Evolutionary conservation across 2,329 filamentous ascomycete genomes (phyloP).

Genomic region (Arthroderma uncinatum): DNA sequence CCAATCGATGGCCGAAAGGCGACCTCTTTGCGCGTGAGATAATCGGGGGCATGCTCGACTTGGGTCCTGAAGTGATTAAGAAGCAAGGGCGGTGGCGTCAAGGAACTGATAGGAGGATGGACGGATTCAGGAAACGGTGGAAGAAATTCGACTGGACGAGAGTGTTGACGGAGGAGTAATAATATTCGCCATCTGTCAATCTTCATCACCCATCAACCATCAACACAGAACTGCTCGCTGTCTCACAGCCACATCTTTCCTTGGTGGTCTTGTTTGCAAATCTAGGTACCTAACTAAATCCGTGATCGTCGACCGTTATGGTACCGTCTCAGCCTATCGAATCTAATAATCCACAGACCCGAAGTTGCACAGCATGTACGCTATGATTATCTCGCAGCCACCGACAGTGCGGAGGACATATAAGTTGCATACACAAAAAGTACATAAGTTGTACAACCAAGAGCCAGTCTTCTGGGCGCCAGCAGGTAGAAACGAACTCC

Average conservation of each 20-base stretch:
- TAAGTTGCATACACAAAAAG: background rate
- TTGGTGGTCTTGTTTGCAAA: too few relatives aligned
- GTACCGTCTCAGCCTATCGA: background rate
- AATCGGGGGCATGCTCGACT: conserved; percentile 82
- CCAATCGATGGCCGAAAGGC: conserved; percentile 71
- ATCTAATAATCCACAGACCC: background rate
- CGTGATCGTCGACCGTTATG: background rate
- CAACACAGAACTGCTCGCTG: background rate
- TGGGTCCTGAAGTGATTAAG: conserved; percentile 71
- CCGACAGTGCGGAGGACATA: background rate
- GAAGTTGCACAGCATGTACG: background rate
- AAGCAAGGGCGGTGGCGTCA: conserved; percentile 76
- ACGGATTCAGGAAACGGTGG: conserved; percentile 75
- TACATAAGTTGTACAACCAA: background rate
- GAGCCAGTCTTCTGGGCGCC: background rate
- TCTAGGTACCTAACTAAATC: background rate
- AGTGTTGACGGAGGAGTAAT: conserved; percentile 44
- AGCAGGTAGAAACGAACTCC: background rate
- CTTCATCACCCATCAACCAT: background rate
- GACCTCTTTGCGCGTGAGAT: conserved; percentile 90
- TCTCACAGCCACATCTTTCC: too few relatives aligned
- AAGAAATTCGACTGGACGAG: conserved; percentile 84
- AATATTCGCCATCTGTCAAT: background rate
- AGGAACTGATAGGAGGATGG: conserved; percentile 54
- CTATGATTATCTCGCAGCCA: background rate